Conservation (phyloP, 495 filamentous ascomycete genomes). For the Neurospora sp. region DNA sequence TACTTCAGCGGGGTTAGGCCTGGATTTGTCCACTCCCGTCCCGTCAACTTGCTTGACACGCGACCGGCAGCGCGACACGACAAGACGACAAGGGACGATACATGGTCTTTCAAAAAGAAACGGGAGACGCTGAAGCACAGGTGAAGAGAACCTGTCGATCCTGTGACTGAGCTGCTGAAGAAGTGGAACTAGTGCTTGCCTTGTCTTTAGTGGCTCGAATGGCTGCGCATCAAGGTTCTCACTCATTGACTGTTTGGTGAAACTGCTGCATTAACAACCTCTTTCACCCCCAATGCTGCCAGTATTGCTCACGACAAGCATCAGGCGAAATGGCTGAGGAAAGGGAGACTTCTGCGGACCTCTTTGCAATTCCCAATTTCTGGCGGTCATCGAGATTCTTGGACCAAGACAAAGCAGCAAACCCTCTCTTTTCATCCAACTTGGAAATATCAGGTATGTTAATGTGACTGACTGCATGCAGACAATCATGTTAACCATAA, state of each 20-base stretch:
- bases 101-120: neutral
- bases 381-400: slow-evolving; percentile 39
- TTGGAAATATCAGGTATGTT: slow-evolving; percentile 13
- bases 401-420: slow-evolving; percentile 9
- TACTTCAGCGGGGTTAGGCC: slow-evolving; percentile 1
- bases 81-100: neutral
- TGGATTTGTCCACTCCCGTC: neutral
- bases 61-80: neutral
- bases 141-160: neutral
- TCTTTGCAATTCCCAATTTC: slow-evolving; percentile 64
- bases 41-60: neutral
- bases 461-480: neutral
- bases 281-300: neutral
- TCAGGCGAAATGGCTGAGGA: slow-evolving; percentile 31
- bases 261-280: neutral
- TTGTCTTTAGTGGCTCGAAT: neutral
- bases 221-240: neutral
- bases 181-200: neutral
- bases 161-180: neutral
- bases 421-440: slow-evolving; percentile 17
- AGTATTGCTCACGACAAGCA: neutral
- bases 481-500: neutral
- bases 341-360: slow-evolving; percentile 38
- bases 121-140: neutral
- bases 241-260: neutral